A percentile compares a stretch with the other conserved stretches of the same genome.
Conservation (phyloP, 768 basidiomycete genomes). For the Leccinum uliginosum region DNA sequence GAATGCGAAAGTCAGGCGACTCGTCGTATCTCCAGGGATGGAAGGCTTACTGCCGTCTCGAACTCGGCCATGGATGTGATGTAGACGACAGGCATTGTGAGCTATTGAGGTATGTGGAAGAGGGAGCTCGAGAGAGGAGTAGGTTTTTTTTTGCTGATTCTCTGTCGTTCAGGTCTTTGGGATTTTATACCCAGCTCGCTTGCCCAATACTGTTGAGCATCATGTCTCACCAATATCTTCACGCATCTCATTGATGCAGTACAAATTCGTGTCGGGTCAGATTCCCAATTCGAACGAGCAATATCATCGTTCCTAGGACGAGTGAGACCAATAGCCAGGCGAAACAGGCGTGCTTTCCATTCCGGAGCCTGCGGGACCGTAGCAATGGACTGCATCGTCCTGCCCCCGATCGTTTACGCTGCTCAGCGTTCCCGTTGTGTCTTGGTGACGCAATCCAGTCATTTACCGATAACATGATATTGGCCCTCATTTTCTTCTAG, state of each 20-base stretch:
- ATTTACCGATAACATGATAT: constrained; percentile 13
- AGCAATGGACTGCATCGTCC: constrained; percentile 16
- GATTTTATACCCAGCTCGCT: constrained; percentile 28
- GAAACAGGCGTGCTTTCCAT: constrained; percentile 29
- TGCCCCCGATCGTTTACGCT: constrained; percentile 19
- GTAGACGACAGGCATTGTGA: constrained; percentile 21
- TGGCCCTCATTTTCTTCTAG: constrained; percentile 10
- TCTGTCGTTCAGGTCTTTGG: constrained; percentile 5
- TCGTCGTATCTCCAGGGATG: not conserved
- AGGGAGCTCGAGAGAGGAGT: constrained; percentile 9
- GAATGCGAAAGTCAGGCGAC: constrained; percentile 4
- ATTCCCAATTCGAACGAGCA: constrained; percentile 21
- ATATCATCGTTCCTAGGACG: constrained; percentile 14
- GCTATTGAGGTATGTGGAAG: constrained; percentile 10
- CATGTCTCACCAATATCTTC: constrained; percentile 14
- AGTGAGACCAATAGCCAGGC: constrained; percentile 24
- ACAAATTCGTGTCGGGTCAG: constrained; percentile 11
- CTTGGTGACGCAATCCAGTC: constrained; percentile 23
- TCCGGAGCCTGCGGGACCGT: constrained; percentile 23
- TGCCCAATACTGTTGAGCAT: constrained; percentile 8
- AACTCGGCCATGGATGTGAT: constrained; percentile 28
- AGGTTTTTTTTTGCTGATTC: constrained; percentile 16
- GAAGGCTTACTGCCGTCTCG: constrained; percentile 17
- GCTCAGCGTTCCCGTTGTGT: constrained; percentile 9
- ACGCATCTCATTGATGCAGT: constrained; percentile 9